These are phyloP conservation scores for Plantago ovata DNA, from an alignment of 257 asterid genomes.

Conservation along the genomic window DNA sequence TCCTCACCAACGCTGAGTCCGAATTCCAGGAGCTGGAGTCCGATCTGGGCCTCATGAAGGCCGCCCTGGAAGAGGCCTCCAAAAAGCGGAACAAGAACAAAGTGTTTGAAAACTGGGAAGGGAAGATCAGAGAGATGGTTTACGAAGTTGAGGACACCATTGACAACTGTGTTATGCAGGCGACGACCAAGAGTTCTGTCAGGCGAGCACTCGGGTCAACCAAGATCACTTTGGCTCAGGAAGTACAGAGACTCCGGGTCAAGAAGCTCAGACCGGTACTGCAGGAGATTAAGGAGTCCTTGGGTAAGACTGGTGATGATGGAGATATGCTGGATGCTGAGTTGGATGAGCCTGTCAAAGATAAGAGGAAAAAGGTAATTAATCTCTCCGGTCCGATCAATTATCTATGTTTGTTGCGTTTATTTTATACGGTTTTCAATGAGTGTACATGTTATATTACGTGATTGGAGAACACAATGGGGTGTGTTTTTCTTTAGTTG, in stretches of 20 bases:
- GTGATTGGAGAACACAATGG: too few relatives aligned
- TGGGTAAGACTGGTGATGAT: not conserved
- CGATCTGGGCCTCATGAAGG: not conserved
- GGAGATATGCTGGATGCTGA: not conserved
- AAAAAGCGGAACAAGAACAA: not conserved
- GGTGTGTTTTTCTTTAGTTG: too few relatives aligned
- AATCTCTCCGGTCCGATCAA: too few relatives aligned
- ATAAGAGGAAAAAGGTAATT: not conserved
- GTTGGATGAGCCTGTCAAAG: not conserved
- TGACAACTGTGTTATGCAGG: not conserved
- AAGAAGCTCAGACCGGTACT: not conserved
- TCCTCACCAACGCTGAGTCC: not conserved
- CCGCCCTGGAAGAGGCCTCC: not conserved
- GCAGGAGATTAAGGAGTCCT: not conserved
- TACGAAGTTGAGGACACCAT: constrained; percentile 4
- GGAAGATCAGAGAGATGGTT: not conserved
- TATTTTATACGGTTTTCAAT: too few relatives aligned
- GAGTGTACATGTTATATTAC: too few relatives aligned
- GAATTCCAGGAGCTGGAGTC: not conserved
- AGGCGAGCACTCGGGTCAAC: not conserved
- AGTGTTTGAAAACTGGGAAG: constrained; percentile 4
- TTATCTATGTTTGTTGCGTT: too few relatives aligned
- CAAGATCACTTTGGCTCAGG: not conserved
- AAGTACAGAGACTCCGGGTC: not conserved
- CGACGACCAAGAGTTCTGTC: not conserved